A percentile compares a stretch with the other conserved stretches of the same genome.
These are phyloP conservation scores for Triadica sebifera DNA, from an alignment of 345 rosid species.

Conservation along the genomic window DNA sequence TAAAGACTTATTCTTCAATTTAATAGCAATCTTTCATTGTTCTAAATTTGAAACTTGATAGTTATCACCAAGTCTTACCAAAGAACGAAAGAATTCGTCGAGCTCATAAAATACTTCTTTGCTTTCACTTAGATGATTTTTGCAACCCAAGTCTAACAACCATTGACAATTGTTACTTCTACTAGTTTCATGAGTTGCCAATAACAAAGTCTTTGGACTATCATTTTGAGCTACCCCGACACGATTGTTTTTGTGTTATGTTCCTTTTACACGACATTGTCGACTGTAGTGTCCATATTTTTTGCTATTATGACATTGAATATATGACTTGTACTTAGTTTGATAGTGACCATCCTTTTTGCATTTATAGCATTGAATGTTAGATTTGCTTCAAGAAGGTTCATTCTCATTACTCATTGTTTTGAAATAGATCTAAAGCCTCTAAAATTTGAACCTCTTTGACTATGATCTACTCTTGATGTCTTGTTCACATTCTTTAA, in stretches of 20 bases:
- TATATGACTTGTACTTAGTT: no score
- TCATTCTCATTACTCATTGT: neutral
- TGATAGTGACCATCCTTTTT: no score
- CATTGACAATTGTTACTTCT: neutral
- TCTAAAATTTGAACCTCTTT: neutral
- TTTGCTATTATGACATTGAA: no score
- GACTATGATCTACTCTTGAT: neutral
- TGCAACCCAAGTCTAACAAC: neutral
- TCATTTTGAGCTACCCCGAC: neutral
- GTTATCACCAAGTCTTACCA: neutral
- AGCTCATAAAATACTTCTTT: no score
- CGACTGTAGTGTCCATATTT: no score
- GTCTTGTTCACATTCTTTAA: neutral
- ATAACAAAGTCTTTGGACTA: neutral
- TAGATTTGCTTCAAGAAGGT: neutral
- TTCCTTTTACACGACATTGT: no score
- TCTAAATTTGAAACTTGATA: neutral
- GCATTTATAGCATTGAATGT: neutral
- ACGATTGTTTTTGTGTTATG: no score
- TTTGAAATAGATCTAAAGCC: neutral
- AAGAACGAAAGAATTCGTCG: neutral
- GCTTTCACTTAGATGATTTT: neutral
- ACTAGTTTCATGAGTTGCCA: neutral
- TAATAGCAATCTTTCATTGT: neutral
- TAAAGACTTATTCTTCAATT: no score